Percentiles rank a stretch among this genome's conserved stretches.
These are phyloP conservation scores for Firmiana major DNA, from an alignment of 345 rosid genomes.

Conservation along the genomic window DNA sequence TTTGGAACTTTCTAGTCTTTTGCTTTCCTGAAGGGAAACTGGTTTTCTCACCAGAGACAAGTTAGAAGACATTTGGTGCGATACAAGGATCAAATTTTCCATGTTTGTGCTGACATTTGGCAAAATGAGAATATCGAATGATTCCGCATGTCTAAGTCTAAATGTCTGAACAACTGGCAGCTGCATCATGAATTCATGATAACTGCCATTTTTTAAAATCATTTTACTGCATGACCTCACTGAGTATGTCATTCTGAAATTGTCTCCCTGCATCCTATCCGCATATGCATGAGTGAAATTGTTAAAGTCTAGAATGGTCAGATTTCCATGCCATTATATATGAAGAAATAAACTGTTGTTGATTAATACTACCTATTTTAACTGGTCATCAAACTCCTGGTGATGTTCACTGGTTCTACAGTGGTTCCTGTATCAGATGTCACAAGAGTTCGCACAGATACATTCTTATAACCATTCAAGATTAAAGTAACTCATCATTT, in stretches of 20 bases:
- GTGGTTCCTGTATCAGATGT: constrained; percentile 76
- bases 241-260: neutral
- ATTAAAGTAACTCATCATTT: neutral
- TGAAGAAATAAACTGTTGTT: neutral
- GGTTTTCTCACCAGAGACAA: neutral
- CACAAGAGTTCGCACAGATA: constrained; percentile 73
- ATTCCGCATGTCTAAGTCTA: neutral
- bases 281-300: neutral
- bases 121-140: neutral
- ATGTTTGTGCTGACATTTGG: neutral
- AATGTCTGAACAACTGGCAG: neutral
- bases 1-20: neutral
- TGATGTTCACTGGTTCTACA: constrained; percentile 33
- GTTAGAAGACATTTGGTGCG: neutral
- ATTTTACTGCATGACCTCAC: neutral
- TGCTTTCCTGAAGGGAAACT: neutral
- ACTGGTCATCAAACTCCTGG: constrained; percentile 12
- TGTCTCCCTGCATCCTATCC: neutral
- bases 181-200: neutral
- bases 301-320: neutral
- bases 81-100: constrained; percentile 1
- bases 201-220: neutral
- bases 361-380: neutral
- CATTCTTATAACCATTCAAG: neutral
- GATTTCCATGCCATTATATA: neutral